Base-by-base conservation (phyloP, 164 flowering plant genomes). In the Sextonia rubra region DNA sequence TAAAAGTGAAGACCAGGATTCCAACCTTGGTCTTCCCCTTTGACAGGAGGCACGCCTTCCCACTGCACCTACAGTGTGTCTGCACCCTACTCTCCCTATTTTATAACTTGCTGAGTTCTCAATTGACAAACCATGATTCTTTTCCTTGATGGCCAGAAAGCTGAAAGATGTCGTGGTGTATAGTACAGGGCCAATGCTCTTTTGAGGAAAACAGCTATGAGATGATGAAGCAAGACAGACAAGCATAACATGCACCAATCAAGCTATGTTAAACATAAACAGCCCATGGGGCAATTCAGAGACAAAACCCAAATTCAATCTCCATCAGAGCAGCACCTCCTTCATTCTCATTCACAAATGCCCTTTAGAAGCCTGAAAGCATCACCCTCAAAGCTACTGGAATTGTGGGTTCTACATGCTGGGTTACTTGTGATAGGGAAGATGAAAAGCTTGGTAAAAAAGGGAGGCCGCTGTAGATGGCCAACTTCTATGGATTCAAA, bases 381-480 rank as follows among this genome's bases (percentile, higher is more conserved):
- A 17, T 29, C 37, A 64, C 30, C 67, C 12, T 64, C n/a, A 15
- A 64, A 64, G n/a, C 17, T 27, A 15, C 44, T 3, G 55, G 52
- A 37, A 20, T 20, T 66, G 20, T 44, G 69, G 15, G 12, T 37
- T 44, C 44, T 4, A 12, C 44, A 17, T 66, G 22, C 15, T 20
- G 49, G 69, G 49, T 20, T 22, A 47, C 69, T 23, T 66, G 9
- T 66, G 55, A 66, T 60, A 66, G 44, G 11, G 44, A 70, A 29
- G 70, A 68, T 55, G 71, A 72, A 65, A 69, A 72, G 52, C 68
- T 58, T 64, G 47, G 37, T 32, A 25, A 65, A 48, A 74, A 56
- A 24, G 47, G 24, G 58, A 32, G 61, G 60, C 63, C 52, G 71
- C 80, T 74, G 77, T 74, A 78, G 77, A 74, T 55, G 44, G 27